These are phyloP conservation scores for Kitagawia praeruptora DNA, from an alignment of 129 eudicot genomes.

Conservation along the genomic window DNA sequence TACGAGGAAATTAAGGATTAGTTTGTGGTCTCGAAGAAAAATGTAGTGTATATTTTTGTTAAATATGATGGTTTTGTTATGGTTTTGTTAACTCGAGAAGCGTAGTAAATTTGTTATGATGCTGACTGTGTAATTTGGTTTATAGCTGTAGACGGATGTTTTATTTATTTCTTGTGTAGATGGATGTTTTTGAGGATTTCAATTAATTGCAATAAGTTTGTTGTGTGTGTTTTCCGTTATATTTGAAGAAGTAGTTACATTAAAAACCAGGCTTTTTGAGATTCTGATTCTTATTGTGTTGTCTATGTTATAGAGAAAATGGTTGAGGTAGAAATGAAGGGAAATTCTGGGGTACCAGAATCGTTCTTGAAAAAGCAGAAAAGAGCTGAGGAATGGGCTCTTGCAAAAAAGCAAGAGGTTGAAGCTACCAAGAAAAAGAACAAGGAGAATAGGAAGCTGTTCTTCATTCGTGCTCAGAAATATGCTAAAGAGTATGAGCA, in stretches of 20 bases:
- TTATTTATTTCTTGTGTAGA: neutral
- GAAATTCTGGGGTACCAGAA: conserved; percentile 48
- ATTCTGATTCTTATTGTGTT: neutral
- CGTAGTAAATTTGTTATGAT: no score
- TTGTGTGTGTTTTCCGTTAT: neutral
- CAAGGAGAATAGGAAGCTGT: conserved; percentile 57
- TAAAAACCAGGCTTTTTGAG: neutral
- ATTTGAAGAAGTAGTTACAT: no score
- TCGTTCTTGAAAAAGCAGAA: conserved; percentile 75
- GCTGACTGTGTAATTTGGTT: neutral
- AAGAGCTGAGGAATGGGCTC: conserved; percentile 82
- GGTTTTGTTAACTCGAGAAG: no score
- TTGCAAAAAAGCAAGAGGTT: conserved; percentile 38
- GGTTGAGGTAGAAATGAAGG: conserved; percentile 52
- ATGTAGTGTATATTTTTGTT: no score
- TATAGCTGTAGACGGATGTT: no score
- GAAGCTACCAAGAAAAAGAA: conserved; percentile 52
- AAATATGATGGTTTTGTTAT: no score
- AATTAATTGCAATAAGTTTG: neutral
- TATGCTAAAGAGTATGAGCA: conserved; percentile 65
- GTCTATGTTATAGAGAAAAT: conserved; percentile 17
- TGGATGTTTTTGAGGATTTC: no score
- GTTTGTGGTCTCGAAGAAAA: no score
- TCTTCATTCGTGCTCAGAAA: conserved; percentile 49
- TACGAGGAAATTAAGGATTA: no score